Conservation (phyloP, 345 rosid species). For the Eutrema yunnanense region DNA sequence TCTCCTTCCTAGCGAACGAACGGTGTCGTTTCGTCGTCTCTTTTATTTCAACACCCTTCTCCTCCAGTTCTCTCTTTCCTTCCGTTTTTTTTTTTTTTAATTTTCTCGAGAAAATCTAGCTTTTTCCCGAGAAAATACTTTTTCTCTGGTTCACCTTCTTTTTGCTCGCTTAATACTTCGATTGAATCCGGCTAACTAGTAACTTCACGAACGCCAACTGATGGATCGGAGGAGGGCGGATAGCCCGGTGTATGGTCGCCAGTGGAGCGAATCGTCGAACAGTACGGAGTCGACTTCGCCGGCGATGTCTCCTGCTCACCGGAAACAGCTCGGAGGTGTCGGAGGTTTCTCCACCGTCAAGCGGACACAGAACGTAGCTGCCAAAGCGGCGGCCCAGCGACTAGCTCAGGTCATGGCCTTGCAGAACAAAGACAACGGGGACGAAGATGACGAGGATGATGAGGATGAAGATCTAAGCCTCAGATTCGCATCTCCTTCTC, state of each 20-base stretch:
- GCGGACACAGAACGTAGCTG: conserved; percentile 92
- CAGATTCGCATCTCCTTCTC: conserved; percentile 42
- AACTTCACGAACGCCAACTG: neutral
- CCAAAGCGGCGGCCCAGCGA: conserved; percentile 95
- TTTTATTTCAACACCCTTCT: conserved; percentile 11
- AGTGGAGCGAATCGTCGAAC: conserved; percentile 85
- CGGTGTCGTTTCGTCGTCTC: conserved; percentile 15
- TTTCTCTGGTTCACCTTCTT: neutral
- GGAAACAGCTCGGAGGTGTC: conserved; percentile 43
- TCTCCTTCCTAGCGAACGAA: conserved; percentile 1
- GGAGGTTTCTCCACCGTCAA: conserved; percentile 67
- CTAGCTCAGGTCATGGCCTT: conserved; percentile 97
- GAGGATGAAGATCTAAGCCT: conserved; percentile 68
- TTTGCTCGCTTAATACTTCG: neutral
- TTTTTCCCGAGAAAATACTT: conserved; percentile 14
- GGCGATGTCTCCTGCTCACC: conserved; percentile 82
- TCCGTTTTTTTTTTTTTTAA: too few relatives aligned
- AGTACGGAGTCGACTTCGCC: conserved; percentile 90
- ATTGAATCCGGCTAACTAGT: neutral
- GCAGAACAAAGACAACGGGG: conserved; percentile 77
- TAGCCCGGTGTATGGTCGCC: conserved; percentile 79
- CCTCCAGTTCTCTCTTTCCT: neutral
- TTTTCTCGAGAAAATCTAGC: too few relatives aligned
- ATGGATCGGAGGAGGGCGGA: conserved; percentile 91
- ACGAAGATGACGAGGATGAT: conserved; percentile 55